Evolutionary conservation across 2,329 filamentous ascomycete genomes (phyloP).

Genomic region (Eutypa lata): DNA sequence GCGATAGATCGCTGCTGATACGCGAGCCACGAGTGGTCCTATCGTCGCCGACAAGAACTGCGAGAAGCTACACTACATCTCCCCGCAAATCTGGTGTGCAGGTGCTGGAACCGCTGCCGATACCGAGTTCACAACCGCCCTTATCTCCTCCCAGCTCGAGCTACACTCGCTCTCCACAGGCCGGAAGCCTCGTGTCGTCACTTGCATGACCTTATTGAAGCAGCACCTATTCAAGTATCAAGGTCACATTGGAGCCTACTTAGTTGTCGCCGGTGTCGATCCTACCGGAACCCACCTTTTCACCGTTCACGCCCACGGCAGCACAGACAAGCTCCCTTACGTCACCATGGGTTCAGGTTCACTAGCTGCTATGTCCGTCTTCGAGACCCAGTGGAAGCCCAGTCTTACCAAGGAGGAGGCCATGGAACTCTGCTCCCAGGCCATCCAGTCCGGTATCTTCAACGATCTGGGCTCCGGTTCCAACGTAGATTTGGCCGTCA

Average conservation of each 20-base stretch:
- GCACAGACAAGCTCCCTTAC: constrained; percentile 97
- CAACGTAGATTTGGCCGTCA: constrained; percentile 95
- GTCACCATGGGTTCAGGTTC: constrained; percentile 98
- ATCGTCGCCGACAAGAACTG: constrained; percentile 99
- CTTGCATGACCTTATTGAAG: constrained; percentile 99
- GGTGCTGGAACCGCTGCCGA: constrained; percentile 97
- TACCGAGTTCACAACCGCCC: constrained; percentile 97
- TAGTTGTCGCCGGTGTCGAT: constrained; percentile 94
- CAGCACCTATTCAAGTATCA: constrained; percentile 99
- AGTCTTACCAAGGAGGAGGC: constrained; percentile 69
- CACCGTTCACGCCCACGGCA: constrained; percentile 97
- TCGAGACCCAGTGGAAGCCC: constrained; percentile 92
- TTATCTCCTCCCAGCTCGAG: constrained; percentile 98
- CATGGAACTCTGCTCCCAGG: constrained; percentile 67
- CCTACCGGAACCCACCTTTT: constrained; percentile 93
- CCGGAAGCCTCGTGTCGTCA: constrained; percentile 94
- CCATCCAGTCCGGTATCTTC: constrained; percentile 93
- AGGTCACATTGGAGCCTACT: constrained; percentile 95
- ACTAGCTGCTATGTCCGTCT: constrained; percentile 94
- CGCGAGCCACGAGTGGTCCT: constrained; percentile 90
- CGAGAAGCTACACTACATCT: constrained; percentile 99
- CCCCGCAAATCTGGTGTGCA: constrained; percentile 98
- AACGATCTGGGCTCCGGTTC: constrained; percentile 96
- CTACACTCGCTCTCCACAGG: constrained; percentile 94
- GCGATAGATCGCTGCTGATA: constrained; percentile 88